Percentiles rank a stretch among this genome's conserved stretches.
phyloP scores from a whole-genome alignment of 75 land plant genomes.

The Selaginella moellendorffii region DNA sequence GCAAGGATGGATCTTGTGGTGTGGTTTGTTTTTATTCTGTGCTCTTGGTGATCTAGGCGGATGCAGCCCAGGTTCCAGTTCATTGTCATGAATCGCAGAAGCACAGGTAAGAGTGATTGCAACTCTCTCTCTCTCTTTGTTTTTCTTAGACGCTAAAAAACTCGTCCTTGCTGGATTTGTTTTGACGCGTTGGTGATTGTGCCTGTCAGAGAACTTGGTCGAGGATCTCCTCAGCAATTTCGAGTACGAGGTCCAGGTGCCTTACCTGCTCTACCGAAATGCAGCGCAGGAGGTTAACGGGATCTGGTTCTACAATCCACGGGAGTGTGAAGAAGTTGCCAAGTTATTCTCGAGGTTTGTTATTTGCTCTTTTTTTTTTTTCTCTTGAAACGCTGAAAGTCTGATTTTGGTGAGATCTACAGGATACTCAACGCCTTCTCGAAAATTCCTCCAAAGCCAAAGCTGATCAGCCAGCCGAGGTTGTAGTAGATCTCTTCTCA shows the following conservation, averaged over 20 bases:
- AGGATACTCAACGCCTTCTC: slow-evolving; percentile 77
- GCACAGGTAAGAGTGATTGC: slow-evolving; percentile 69
- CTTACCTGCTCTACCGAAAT: slow-evolving; percentile 83
- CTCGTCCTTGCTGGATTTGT: not conserved
- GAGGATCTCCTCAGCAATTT: slow-evolving; percentile 93
- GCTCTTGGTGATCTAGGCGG: slow-evolving; percentile 34
- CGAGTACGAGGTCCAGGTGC: slow-evolving; percentile 88
- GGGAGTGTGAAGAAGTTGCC: slow-evolving; percentile 87
- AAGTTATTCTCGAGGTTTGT: slow-evolving; percentile 70
- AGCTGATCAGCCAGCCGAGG: slow-evolving; percentile 33
- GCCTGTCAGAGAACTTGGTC: slow-evolving; percentile 93
- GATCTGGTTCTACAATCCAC: slow-evolving; percentile 88
- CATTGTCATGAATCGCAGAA: slow-evolving; percentile 92
- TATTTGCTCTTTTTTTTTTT: no score
- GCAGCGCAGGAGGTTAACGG: slow-evolving; percentile 91
- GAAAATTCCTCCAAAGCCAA: slow-evolving; percentile 57
- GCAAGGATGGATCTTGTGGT: slow-evolving; percentile 17
- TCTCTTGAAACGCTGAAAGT: no score
- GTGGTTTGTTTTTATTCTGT: not conserved
- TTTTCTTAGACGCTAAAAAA: no score
- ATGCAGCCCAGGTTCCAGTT: slow-evolving; percentile 88
- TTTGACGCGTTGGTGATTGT: no score
- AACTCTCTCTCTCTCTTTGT: no score
- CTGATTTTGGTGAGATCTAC: no score
- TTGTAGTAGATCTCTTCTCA: not conserved